Base-by-base conservation (phyloP, 805 yeast species). In the Candida golubevii region DNA sequence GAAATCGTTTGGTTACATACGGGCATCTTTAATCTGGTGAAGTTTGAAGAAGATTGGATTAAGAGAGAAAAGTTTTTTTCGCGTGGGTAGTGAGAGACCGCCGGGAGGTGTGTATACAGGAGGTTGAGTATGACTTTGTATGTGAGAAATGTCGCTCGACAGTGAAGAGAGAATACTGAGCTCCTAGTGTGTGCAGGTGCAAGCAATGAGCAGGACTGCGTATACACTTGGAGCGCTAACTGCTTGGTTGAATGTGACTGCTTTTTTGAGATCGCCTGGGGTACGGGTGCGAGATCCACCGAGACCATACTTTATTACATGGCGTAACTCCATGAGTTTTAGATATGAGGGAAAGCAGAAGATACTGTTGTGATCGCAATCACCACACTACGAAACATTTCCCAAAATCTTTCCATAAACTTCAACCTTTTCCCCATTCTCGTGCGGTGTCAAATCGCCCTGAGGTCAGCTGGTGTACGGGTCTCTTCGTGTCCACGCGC, bases 11-110 rank as follows among this genome's bases (percentile, higher is more conserved):
- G 30, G 15, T 36, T 67, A 66, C 72, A 62, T 65, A 69, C 74
- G 63, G 73, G 73, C 74, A 69, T 69, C 71, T 45, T 63, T 55
- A 53, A 50, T 45, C 34, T 41, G 47, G 40, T 42, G 38, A 41
- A 34, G 33, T 29, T 39, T 39, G 39, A 33, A 38, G 35, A 48
- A 41, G 50, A 33, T 27, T 26, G 13, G 41, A 11, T 29, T 11
- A 29, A 12, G n/a, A 11, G 32, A 26, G 53, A 51, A 51, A 53
- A 53, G 41, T 46, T 49, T 53, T 52, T 51, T 53, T 40, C 32
- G 11, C 32, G n/a, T 29, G 32, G 32, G 32, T 29, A 29, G n/a
- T 4, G 32, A 12, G 23, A 18, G 23, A 18, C 23, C 23, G 23
- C 23, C 23, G 5, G 5, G 23, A 18, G 23, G 23, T 3, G 23